These are phyloP conservation scores for Blakeslea trispora DNA, from an alignment of 371 early-diverging fungal species.

Conservation along the genomic window DNA sequence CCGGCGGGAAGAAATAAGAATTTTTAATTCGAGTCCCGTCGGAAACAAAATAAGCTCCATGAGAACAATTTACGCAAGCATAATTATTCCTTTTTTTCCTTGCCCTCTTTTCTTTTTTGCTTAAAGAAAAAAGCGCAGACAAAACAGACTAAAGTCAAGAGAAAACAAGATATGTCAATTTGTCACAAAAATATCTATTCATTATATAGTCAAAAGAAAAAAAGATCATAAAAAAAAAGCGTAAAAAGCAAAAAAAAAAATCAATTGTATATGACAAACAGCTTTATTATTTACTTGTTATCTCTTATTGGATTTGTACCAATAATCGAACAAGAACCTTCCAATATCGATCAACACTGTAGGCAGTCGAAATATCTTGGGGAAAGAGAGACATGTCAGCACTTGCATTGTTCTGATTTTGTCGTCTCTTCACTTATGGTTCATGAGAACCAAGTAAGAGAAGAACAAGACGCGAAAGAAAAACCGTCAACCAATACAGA, in stretches of 20 bases:
- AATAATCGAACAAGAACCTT: conserved; percentile 9
- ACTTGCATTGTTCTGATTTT: conserved; percentile 26
- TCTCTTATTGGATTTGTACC: conserved; percentile 29
- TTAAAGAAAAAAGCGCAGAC: conserved; percentile 1
- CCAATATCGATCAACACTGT: conserved; percentile 5
- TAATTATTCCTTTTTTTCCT: too few relatives aligned
- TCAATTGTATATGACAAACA: conserved; percentile 18
- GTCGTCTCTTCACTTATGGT: conserved; percentile 11
- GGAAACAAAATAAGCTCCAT: too few relatives aligned
- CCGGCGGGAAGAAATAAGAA: too few relatives aligned
- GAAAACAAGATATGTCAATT: conserved; percentile 21
- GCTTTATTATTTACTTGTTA: conserved; percentile 22
- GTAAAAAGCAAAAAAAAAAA: conserved; percentile 3
- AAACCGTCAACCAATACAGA: background rate
- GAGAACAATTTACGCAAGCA: too few relatives aligned
- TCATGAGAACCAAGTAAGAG: conserved; percentile 7
- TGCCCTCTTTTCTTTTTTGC: too few relatives aligned
- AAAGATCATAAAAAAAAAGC: conserved; percentile 15
- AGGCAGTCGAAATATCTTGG: background rate
- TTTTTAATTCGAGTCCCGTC: too few relatives aligned
- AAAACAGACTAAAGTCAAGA: conserved; percentile 6
- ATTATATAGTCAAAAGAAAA: conserved; percentile 14
- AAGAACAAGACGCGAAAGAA: conserved; percentile 3
- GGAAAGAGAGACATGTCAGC: conserved; percentile 17
- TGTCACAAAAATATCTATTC: conserved; percentile 14